These are phyloP conservation scores for Cephaloascus albidus DNA, from an alignment of 805 yeast genomes.

Conservation along the genomic window DNA sequence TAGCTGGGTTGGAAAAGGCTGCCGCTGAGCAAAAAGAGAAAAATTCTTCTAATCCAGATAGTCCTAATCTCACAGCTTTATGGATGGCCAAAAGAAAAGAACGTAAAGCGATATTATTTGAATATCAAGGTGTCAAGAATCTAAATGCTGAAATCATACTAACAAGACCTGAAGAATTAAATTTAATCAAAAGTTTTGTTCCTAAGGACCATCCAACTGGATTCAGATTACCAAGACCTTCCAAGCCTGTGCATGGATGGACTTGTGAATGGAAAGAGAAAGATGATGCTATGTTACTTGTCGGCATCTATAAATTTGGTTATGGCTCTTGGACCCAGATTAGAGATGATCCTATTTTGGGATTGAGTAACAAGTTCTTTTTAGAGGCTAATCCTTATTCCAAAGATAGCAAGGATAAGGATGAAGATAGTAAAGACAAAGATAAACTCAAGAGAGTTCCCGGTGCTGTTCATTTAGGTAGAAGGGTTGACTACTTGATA, in stretches of 20 bases:
- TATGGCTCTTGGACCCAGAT: conserved; percentile 93
- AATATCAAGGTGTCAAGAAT: conserved; percentile 78
- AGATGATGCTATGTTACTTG: conserved; percentile 80
- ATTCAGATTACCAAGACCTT: conserved; percentile 51
- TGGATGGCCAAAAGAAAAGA: conserved; percentile 68
- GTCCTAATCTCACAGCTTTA: conserved; percentile 35
- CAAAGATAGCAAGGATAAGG: conserved; percentile 18
- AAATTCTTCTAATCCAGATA: conserved; percentile 17
- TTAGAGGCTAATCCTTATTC: conserved; percentile 31
- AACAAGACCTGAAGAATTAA: conserved; percentile 80
- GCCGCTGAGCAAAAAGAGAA: conserved; percentile 45
- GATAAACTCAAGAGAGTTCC: conserved; percentile 62
- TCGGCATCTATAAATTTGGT: conserved; percentile 89
- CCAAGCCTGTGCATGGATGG: conserved; percentile 89
- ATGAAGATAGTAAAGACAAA: conserved; percentile 13
- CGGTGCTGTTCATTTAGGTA: conserved; percentile 82
- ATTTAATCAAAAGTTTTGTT: conserved; percentile 42
- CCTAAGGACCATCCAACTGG: conserved; percentile 46
- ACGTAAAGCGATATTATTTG: conserved; percentile 83
- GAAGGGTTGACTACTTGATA: conserved; percentile 85
- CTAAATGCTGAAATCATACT: conserved; percentile 84
- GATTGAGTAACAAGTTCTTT: conserved; percentile 76
- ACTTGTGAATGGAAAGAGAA: conserved; percentile 72
- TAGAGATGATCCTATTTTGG: conserved; percentile 89
- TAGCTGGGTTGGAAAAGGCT: conserved; percentile 50